A percentile compares a stretch with the other conserved stretches of the same genome.
These are phyloP conservation scores for Solanum lycopersicoides DNA, from an alignment of 257 asterid species.

Conservation along the genomic window DNA sequence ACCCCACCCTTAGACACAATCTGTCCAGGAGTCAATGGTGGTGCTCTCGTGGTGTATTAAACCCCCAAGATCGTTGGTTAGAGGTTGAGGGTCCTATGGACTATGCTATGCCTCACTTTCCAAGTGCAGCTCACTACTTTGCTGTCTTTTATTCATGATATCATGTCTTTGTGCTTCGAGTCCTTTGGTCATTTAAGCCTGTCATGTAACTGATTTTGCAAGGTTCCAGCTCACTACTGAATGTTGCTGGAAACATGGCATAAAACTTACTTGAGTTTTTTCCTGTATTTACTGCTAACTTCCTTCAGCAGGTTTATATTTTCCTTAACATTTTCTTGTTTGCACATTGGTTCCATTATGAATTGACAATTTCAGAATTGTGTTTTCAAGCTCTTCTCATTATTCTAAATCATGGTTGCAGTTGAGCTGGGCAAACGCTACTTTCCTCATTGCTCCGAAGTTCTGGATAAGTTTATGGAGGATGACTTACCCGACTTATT, in stretches of 20 bases:
- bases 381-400: not conserved
- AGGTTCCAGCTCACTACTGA: not conserved
- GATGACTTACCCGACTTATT: conserved; percentile 41
- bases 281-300: not conserved
- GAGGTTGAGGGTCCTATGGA: not conserved
- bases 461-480: conserved; percentile 61
- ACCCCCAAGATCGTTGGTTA: not conserved
- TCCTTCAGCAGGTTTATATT: not conserved
- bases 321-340: not conserved
- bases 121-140: not conserved
- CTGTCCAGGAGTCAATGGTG: not conserved
- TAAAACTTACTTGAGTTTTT: not conserved
- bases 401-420: conserved; percentile 14
- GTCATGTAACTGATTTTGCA: not conserved
- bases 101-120: not conserved
- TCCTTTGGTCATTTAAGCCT: not conserved
- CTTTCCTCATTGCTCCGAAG: conserved; percentile 68
- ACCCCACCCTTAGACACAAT: not conserved
- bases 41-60: not conserved
- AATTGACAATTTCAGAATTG: too few relatives aligned
- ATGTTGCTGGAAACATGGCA: not conserved
- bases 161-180: not conserved
- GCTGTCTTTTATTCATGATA: not conserved
- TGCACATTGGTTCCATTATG: not conserved
- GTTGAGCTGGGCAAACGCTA: conserved; percentile 64